phyloP scores from a whole-genome alignment of 2,329 filamentous ascomycete genomes.

The Stachybotrys chlorohalonatus region DNA sequence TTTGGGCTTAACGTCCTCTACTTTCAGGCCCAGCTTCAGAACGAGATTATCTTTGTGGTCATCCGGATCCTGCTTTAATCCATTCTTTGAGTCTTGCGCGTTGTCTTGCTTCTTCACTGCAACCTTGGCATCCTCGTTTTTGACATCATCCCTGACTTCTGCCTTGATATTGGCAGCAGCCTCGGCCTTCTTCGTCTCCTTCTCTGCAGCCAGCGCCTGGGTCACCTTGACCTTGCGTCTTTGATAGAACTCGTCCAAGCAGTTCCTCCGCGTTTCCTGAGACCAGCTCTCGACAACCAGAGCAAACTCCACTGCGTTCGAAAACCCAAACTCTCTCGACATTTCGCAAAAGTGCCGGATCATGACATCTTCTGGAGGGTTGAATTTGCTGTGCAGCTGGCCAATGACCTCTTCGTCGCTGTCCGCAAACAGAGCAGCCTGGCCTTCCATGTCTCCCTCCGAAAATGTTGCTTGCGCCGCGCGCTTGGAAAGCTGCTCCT shows the following conservation, averaged over 20 bases:
- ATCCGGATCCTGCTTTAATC: not conserved
- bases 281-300: conserved; percentile 86
- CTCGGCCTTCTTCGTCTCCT: conserved; percentile 6
- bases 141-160: conserved; percentile 1
- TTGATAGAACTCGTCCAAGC: conserved; percentile 72
- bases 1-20: conserved; percentile 1
- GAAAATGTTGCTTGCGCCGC: conserved; percentile 54
- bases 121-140: not conserved
- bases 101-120: conserved; percentile 2
- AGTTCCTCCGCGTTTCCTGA: conserved; percentile 69
- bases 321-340: conserved; percentile 70
- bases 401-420: conserved; percentile 27
- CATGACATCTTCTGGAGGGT: conserved; percentile 66
- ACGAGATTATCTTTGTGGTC: not conserved
- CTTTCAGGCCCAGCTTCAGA: not conserved
- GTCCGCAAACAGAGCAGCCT: conserved; percentile 50
- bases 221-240: conserved; percentile 47
- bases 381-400: conserved; percentile 40
- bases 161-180: conserved; percentile 2
- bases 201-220: conserved; percentile 16
- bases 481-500: conserved; percentile 69
- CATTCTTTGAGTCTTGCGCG: not conserved
- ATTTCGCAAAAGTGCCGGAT: conserved; percentile 85
- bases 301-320: conserved; percentile 73
- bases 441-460: conserved; percentile 34